A percentile compares a stretch with the other conserved stretches of the same genome.
Evolutionary conservation across 2,329 filamentous ascomycete genomes (phyloP).

Genomic region (Penicillium aurantiogriseum): DNA sequence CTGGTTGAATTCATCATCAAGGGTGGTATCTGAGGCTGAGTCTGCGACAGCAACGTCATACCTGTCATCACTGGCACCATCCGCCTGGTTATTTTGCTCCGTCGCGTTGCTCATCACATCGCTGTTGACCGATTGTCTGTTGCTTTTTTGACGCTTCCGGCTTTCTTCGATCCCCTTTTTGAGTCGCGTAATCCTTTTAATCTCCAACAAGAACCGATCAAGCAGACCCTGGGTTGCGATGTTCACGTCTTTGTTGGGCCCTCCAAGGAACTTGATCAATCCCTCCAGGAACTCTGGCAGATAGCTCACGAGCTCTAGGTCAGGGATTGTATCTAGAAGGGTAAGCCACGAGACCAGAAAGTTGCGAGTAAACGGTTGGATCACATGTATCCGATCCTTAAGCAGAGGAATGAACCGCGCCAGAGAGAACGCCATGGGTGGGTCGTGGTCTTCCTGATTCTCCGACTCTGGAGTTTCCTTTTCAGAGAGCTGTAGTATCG

Average conservation of each 20-base stretch:
- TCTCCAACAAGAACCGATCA: conserved; percentile 87
- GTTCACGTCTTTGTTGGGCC: conserved; percentile 90
- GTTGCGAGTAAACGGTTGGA: conserved; percentile 90
- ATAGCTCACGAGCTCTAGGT: conserved; percentile 89
- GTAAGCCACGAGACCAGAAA: conserved; percentile 97
- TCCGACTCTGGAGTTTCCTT: conserved; percentile 45
- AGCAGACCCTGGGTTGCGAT: conserved; percentile 84
- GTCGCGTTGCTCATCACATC: conserved; percentile 63
- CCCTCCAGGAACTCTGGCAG: conserved; percentile 89
- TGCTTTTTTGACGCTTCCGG: conserved; percentile 66
- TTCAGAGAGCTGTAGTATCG: conserved; percentile 69
- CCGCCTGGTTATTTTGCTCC: conserved; percentile 42
- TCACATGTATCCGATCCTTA: conserved; percentile 88
- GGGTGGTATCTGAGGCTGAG: conserved; percentile 44
- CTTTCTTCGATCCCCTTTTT: conserved; percentile 91
- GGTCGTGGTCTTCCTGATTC: conserved; percentile 42
- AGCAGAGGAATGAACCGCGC: conserved; percentile 87
- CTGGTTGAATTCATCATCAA: conserved; percentile 56
- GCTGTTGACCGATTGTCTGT: conserved; percentile 68
- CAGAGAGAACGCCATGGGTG: conserved; percentile 88
- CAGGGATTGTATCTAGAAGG: conserved; percentile 90
- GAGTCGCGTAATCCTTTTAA: conserved; percentile 87
- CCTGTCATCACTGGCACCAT: conserved; percentile 36
- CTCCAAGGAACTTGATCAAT: conserved; percentile 85
- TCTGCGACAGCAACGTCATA: conserved; percentile 58